Percentiles rank a stretch among this genome's conserved stretches.
phyloP scores from a whole-genome alignment of 2,329 filamentous ascomycete genomes.

The Domatiomyces globalis region DNA sequence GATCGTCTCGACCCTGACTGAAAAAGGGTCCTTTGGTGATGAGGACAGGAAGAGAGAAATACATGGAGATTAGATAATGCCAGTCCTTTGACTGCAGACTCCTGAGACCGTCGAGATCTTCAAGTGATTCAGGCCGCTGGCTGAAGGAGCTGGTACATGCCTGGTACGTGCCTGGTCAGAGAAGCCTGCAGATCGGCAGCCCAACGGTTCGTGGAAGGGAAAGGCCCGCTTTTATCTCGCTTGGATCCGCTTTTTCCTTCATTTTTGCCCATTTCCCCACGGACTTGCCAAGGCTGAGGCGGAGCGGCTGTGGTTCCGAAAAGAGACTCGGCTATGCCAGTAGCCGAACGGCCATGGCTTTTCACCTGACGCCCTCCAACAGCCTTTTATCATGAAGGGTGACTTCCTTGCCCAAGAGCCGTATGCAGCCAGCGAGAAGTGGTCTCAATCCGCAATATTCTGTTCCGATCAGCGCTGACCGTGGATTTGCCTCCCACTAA shows the following conservation, averaged over 20 bases:
- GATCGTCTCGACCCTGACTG: slow-evolving; percentile 16
- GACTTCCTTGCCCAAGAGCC: background rate
- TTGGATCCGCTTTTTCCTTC: too few species aligned
- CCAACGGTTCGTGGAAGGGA: too few species aligned
- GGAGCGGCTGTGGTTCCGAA: background rate
- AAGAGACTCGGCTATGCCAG: background rate
- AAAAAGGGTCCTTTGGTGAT: background rate
- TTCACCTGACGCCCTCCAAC: background rate
- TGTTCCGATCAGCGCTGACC: background rate
- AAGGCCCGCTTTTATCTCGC: too few species aligned
- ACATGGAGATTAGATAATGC: too few species aligned
- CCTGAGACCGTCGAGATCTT: too few species aligned
- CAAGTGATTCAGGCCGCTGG: too few species aligned
- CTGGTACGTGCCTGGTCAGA: too few species aligned
- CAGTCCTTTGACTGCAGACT: too few species aligned
- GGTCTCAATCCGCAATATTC: background rate
- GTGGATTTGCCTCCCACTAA: background rate
- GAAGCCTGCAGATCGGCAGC: too few species aligned
- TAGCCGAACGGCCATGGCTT: background rate
- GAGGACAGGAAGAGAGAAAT: too few species aligned
- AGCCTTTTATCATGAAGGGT: background rate
- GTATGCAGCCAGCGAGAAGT: background rate
- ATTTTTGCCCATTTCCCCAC: too few species aligned
- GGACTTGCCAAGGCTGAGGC: background rate
- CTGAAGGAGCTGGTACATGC: too few species aligned